These are phyloP conservation scores for Trichophaea hybrida DNA, from an alignment of 2,329 filamentous ascomycete genomes.

Conservation along the genomic window DNA sequence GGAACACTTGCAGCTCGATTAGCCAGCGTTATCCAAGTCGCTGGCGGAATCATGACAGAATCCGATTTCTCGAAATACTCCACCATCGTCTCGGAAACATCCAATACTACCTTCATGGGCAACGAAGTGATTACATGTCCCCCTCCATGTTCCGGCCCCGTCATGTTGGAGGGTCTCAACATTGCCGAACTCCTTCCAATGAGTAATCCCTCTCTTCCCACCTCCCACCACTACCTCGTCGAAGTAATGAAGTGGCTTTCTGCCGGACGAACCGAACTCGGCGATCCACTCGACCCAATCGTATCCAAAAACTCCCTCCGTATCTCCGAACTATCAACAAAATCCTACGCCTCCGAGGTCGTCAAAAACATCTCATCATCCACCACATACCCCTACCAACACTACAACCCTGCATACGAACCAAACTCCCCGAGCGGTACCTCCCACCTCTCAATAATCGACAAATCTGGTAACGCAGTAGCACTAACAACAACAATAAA, in stretches of 20 bases:
- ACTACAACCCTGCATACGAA: conserved; percentile 27
- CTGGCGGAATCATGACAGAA: conserved; percentile 22
- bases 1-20: conserved; percentile 21
- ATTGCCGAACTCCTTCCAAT: conserved; percentile 26
- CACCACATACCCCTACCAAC: conserved; percentile 24
- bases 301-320: conserved; percentile 22
- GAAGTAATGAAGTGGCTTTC: conserved; percentile 28
- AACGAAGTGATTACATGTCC: conserved; percentile 25
- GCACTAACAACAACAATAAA: conserved; percentile 27
- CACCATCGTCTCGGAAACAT: conserved; percentile 23
- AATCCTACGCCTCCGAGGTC: conserved; percentile 23
- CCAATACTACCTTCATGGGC: conserved; percentile 21
- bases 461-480: conserved; percentile 24
- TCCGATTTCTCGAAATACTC: conserved; percentile 23
- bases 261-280: conserved; percentile 27
- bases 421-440: conserved; percentile 25
- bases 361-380: conserved; percentile 24
- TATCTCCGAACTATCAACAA: conserved; percentile 24
- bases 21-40: conserved; percentile 14
- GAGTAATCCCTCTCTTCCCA: conserved; percentile 18
- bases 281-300: conserved; percentile 24
- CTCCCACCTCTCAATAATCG: conserved; percentile 24
- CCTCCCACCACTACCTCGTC: conserved; percentile 23
- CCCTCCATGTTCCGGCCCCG: conserved; percentile 25
- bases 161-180: conserved; percentile 26